These are phyloP conservation scores for Fusarium nurragi DNA, from an alignment of 2,329 filamentous ascomycete genomes.

Conservation along the genomic window DNA sequence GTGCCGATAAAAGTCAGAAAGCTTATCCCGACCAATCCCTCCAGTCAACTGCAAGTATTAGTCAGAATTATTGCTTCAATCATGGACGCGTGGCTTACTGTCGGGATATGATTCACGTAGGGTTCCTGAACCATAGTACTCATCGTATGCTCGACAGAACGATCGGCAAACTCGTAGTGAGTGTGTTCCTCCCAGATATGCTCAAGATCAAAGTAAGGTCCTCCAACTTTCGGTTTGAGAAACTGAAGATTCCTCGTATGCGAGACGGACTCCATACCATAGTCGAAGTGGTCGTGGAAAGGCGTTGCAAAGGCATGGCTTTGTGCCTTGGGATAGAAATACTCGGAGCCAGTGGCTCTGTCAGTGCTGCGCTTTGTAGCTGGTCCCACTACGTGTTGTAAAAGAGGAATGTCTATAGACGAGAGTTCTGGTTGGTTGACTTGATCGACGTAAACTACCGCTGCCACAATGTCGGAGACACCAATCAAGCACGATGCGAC, in stretches of 20 bases:
- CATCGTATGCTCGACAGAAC: slow-evolving; percentile 78
- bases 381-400: slow-evolving; percentile 33
- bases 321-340: slow-evolving; percentile 52
- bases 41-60: slow-evolving; percentile 61
- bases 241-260: slow-evolving; percentile 74
- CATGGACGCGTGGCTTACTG: slow-evolving; percentile 53
- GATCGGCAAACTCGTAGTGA: slow-evolving; percentile 73
- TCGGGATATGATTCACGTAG: slow-evolving; percentile 81
- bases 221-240: slow-evolving; percentile 69
- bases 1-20: slow-evolving; percentile 75
- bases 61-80: accelerated
- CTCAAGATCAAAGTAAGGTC: slow-evolving; percentile 78
- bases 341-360: slow-evolving; percentile 32
- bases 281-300: slow-evolving; percentile 59
- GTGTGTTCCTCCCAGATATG: slow-evolving; percentile 83
- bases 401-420: slow-evolving; percentile 3
- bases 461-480: slow-evolving; percentile 36
- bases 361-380: background rate
- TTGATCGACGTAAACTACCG: slow-evolving; percentile 34
- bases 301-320: slow-evolving; percentile 59
- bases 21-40: slow-evolving; percentile 70
- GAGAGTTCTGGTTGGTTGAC: background rate
- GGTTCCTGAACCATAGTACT: slow-evolving; percentile 81
- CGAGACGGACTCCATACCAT: slow-evolving; percentile 65
- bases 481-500: slow-evolving; percentile 31